phyloP scores from a whole-genome alignment of 2,329 filamentous ascomycete species.

The Aspergillus sclerotialis region DNA sequence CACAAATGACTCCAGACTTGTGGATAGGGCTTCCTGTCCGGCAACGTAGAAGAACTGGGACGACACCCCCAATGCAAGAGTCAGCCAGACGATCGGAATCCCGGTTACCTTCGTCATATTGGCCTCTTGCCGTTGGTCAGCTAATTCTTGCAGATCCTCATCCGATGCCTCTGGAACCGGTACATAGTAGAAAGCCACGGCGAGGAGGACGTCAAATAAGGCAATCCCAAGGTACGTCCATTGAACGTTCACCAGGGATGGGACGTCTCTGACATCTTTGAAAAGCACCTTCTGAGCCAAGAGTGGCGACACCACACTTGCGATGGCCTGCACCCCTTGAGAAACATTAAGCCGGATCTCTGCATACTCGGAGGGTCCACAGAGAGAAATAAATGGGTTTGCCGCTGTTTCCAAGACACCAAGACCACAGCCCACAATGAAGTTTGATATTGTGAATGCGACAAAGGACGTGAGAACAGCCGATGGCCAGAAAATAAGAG shows the following conservation, averaged over 20 bases:
- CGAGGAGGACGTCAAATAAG: conserved; percentile 53
- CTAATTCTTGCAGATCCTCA: conserved; percentile 50
- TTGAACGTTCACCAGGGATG: conserved; percentile 53
- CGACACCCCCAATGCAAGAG: conserved; percentile 48
- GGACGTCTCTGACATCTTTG: conserved; percentile 40
- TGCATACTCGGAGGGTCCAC: conserved; percentile 53
- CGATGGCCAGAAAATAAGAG: conserved; percentile 58
- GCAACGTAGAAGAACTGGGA: conserved; percentile 56
- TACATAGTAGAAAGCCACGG: conserved; percentile 54
- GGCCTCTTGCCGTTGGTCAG: conserved; percentile 44
- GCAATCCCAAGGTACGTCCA: conserved; percentile 60
- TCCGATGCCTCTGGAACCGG: conserved; percentile 58
- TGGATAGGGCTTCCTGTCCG: conserved; percentile 51
- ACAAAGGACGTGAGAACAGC: conserved; percentile 55
- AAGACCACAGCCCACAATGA: conserved; percentile 55
- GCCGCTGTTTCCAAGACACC: conserved; percentile 55
- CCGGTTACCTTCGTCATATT: conserved; percentile 40
- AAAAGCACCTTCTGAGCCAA: conserved; percentile 55
- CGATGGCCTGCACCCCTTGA: conserved; percentile 56
- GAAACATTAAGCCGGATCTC: conserved; percentile 56
- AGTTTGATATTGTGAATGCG: conserved; percentile 56
- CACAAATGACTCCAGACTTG: conserved; percentile 42
- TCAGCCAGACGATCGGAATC: conserved; percentile 49
- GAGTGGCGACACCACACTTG: conserved; percentile 53
- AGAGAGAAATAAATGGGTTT: conserved; percentile 57